Percentiles rank a stretch among this genome's conserved stretches.
Conservation (phyloP, 2,329 filamentous ascomycete genomes). For the Sclerotiophoma versabilis region DNA sequence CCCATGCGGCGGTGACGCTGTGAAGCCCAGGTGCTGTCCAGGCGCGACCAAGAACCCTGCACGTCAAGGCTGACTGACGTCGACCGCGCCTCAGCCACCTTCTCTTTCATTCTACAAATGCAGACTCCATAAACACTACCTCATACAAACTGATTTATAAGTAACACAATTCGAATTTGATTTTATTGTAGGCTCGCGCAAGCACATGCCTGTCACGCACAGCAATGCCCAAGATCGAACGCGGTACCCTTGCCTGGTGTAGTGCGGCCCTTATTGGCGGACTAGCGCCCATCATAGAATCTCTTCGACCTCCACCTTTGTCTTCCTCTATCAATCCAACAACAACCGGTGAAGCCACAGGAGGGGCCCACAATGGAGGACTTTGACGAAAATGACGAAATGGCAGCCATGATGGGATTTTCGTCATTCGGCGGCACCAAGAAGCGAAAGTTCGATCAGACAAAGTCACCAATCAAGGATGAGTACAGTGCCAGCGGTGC, state of each 20-base stretch:
- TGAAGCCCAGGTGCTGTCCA: conserved; percentile 10
- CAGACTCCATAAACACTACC: not conserved
- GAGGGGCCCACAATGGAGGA: conserved; percentile 4
- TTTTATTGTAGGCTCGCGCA: not conserved
- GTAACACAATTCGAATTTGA: not conserved
- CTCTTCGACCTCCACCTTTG: not conserved
- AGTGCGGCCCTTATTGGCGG: conserved; percentile 1
- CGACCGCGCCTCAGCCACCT: conserved; percentile 13
- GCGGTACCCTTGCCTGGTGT: conserved; percentile 3
- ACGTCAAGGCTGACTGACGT: conserved; percentile 17
- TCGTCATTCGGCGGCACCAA: conserved; percentile 72
- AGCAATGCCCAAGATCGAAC: not conserved
- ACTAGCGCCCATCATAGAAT: conserved; percentile 3
- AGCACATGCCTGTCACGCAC: not conserved
- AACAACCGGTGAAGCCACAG: not conserved
- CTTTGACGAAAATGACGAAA: conserved; percentile 56
- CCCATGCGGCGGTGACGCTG: conserved; percentile 3
- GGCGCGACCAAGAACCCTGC: conserved; percentile 11
- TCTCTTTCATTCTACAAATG: not conserved
- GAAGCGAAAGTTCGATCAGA: conserved; percentile 71
- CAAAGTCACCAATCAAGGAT: conserved; percentile 56
- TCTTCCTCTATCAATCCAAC: not conserved
- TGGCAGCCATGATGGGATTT: conserved; percentile 77
- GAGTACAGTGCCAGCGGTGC: conserved; percentile 36
- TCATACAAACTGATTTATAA: not conserved